Conservation (phyloP, 768 basidiomycete genomes). For the Trametes meyenii region DNA sequence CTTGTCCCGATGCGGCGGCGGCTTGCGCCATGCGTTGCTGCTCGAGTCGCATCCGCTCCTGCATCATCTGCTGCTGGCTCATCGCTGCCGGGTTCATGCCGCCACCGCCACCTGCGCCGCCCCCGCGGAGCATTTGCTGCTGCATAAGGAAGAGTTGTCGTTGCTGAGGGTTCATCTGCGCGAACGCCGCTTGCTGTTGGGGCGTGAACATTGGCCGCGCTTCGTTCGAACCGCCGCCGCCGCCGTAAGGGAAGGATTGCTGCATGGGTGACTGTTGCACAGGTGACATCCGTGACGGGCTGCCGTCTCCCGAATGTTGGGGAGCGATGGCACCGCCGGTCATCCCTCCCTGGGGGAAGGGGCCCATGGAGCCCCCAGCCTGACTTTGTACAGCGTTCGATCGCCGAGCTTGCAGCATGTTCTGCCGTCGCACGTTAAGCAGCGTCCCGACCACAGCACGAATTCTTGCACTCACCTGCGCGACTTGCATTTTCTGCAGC, state of each 20-base stretch:
- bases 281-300: slow-evolving; percentile 29
- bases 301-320: slow-evolving; percentile 25
- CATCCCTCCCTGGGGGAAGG: slow-evolving; percentile 18
- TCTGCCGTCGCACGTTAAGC: slow-evolving; percentile 11
- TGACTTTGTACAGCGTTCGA: slow-evolving; percentile 26
- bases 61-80: slow-evolving; percentile 36
- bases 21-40: slow-evolving; percentile 41
- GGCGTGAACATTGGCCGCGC: slow-evolving; percentile 26
- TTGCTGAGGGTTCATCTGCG: slow-evolving; percentile 40
- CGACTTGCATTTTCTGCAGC: slow-evolving; percentile 56
- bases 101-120: slow-evolving; percentile 7
- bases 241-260: slow-evolving; percentile 17
- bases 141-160: slow-evolving; percentile 49
- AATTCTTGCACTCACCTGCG: slow-evolving; percentile 47
- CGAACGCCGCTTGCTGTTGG: slow-evolving; percentile 29
- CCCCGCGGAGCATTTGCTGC: slow-evolving; percentile 33
- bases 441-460: not conserved
- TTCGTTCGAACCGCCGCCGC: slow-evolving; percentile 11
- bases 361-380: slow-evolving; percentile 15
- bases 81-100: slow-evolving; percentile 35
- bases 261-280: slow-evolving; percentile 28
- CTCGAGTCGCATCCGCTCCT: slow-evolving; percentile 32
- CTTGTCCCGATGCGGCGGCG: not conserved
- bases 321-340: slow-evolving; percentile 13
- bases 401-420: slow-evolving; percentile 37